These are phyloP conservation scores for Apocynum venetum DNA, from an alignment of 257 asterid species.

Conservation along the genomic window DNA sequence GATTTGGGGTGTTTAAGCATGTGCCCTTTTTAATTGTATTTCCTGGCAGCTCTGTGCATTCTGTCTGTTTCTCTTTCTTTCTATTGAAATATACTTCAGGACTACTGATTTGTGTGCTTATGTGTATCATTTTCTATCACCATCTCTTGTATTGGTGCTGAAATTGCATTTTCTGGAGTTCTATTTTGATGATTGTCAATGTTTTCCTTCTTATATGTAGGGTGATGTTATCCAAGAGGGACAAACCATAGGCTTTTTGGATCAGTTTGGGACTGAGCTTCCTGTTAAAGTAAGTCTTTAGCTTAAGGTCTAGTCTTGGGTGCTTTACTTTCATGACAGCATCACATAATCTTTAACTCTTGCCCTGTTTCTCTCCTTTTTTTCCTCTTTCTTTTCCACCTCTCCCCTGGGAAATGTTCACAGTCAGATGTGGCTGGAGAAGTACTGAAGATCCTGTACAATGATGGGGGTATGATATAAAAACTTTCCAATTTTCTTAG, in stretches of 20 bases:
- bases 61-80: neutral
- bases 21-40: neutral
- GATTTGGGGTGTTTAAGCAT: neutral
- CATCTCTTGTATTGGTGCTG: neutral
- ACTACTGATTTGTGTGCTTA: neutral
- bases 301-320: slow-evolving; percentile 7
- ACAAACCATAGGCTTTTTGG: slow-evolving; percentile 66
- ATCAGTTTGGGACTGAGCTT: slow-evolving; percentile 57
- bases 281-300: slow-evolving; percentile 64
- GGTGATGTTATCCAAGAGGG: slow-evolving; percentile 89
- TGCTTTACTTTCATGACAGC: slow-evolving; percentile 13
- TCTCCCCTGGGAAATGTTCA: slow-evolving; percentile 18
- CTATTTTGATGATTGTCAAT: slow-evolving; percentile 1
- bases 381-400: neutral
- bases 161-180: slow-evolving; percentile 3
- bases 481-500: neutral
- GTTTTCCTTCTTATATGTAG: slow-evolving; percentile 34
- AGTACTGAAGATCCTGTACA: slow-evolving; percentile 63
- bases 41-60: neutral
- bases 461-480: slow-evolving; percentile 64
- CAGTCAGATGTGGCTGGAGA: slow-evolving; percentile 91
- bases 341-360: slow-evolving; percentile 9
- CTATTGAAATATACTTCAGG: neutral
- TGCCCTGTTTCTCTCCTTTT: slow-evolving; percentile 4
- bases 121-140: neutral